A percentile compares a stretch with the other conserved stretches of the same genome.
Conservation (phyloP, 2,329 filamentous ascomycete species). For the Tolypocladium amazonense region DNA sequence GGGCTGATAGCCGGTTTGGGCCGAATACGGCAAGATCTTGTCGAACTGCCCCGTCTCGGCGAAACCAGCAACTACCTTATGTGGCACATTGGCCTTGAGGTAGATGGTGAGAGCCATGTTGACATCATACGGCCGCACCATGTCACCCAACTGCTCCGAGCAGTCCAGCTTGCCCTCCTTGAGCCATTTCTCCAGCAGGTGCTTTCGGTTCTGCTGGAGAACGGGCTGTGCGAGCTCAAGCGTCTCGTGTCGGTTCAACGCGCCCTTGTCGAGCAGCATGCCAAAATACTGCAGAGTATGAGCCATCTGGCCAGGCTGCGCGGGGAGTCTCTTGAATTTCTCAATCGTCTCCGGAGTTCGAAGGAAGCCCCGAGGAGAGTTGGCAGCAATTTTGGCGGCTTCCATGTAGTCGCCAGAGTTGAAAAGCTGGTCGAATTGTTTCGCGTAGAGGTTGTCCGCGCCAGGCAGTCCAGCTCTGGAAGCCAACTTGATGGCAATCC, state of each 20-base stretch:
- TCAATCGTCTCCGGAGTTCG: conserved; percentile 93
- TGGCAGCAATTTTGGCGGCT: conserved; percentile 91
- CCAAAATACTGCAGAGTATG: conserved; percentile 96
- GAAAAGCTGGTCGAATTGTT: conserved; percentile 86
- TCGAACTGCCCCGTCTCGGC: conserved; percentile 96
- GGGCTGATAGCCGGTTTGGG: conserved; percentile 79
- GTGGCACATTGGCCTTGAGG: conserved; percentile 76
- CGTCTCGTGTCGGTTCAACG: conserved; percentile 85
- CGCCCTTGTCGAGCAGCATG: conserved; percentile 90
- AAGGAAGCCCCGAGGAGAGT: conserved; percentile 91
- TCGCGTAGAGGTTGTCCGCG: conserved; percentile 84
- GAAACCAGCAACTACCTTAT: conserved; percentile 91
- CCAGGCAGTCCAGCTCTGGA: conserved; percentile 89
- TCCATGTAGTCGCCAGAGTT: conserved; percentile 70
- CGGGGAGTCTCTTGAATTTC: conserved; percentile 80
- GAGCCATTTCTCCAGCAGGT: conserved; percentile 96
- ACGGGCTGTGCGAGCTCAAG: conserved; percentile 90
- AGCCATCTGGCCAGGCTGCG: conserved; percentile 77
- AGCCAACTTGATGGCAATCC: conserved; percentile 91
- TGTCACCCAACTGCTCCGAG: conserved; percentile 92
- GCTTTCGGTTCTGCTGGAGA: conserved; percentile 85
- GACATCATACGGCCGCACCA: conserved; percentile 82
- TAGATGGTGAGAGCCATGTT: conserved; percentile 83
- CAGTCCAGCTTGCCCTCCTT: conserved; percentile 91
- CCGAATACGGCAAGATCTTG: conserved; percentile 86